A percentile compares a stretch with the other conserved stretches of the same genome.
These are phyloP conservation scores for Pleurotus pulmonarius DNA, from an alignment of 768 basidiomycete species.

Conservation along the genomic window DNA sequence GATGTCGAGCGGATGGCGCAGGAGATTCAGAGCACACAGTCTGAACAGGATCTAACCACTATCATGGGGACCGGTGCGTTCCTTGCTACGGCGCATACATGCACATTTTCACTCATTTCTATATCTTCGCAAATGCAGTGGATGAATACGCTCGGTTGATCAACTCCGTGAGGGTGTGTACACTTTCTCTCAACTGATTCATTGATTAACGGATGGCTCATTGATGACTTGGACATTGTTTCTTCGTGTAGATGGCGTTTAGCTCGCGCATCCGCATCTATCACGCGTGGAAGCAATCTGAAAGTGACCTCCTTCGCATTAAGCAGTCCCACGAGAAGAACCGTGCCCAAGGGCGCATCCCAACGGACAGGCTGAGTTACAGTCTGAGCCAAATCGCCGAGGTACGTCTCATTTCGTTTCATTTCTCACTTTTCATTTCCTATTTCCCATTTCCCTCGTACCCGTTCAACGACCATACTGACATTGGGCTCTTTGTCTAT, in stretches of 20 bases:
- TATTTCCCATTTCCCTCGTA: background rate
- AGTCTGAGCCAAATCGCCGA: conserved; percentile 82
- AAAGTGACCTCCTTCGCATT: conserved; percentile 67
- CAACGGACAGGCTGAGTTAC: conserved; percentile 64
- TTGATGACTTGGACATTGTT: background rate
- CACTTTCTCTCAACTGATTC: background rate
- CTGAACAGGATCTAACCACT: conserved; percentile 78
- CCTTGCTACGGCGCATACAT: background rate
- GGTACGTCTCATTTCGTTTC: conserved; percentile 40
- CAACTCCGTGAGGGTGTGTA: conserved; percentile 69
- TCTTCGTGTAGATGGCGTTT: conserved; percentile 68
- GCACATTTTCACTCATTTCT: background rate
- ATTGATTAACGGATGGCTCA: background rate
- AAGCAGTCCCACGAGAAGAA: conserved; percentile 80
- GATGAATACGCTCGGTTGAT: conserved; percentile 95
- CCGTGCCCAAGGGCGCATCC: conserved; percentile 69
- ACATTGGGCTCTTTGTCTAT: background rate
- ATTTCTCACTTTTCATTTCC: too few relatives aligned
- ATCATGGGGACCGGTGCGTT: conserved; percentile 68
- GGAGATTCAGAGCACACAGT: conserved; percentile 69
- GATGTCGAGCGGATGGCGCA: conserved; percentile 73
- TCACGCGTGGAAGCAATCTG: conserved; percentile 75
- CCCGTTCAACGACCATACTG: background rate
- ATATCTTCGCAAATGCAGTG: conserved; percentile 27
- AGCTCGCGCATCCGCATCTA: conserved; percentile 82